Percentiles rank a stretch among this genome's conserved stretches.
These are phyloP conservation scores for Amoebophrya sp. DNA, from an alignment of 169 alveolate species.

Conservation along the genomic window DNA sequence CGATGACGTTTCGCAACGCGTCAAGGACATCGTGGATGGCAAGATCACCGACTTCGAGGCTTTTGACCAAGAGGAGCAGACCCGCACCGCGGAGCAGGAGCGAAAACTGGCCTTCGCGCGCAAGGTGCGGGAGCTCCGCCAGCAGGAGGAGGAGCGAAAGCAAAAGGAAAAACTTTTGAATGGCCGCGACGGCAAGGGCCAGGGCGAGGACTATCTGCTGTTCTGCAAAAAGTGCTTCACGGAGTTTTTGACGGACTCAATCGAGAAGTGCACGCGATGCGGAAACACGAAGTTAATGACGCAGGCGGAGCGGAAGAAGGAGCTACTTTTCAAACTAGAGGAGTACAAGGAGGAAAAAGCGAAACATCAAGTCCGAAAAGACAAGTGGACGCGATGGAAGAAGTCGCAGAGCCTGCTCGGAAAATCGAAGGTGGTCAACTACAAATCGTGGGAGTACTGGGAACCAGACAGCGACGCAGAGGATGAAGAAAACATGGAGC, in stretches of 20 bases:
- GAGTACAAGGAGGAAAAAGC: constrained; percentile 26
- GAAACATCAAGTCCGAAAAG: constrained; percentile 48
- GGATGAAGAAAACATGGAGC: constrained; percentile 39
- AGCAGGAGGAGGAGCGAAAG: neutral
- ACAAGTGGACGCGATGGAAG: constrained; percentile 64
- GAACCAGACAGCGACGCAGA: constrained; percentile 53
- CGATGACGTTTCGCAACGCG: neutral
- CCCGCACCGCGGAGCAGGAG: too few relatives aligned
- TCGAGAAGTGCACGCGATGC: constrained; percentile 53
- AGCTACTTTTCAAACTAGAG: constrained; percentile 15
- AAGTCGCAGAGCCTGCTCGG: constrained; percentile 58
- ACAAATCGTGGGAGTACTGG: constrained; percentile 65
- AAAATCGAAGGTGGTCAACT: constrained; percentile 54
- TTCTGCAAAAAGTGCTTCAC: constrained; percentile 57
- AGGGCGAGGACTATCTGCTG: constrained; percentile 45
- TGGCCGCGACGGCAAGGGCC: constrained; percentile 53
- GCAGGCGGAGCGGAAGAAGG: constrained; percentile 44
- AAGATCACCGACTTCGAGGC: neutral
- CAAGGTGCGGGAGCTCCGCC: neutral
- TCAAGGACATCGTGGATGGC: neutral
- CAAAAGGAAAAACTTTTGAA: neutral
- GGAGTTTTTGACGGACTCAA: constrained; percentile 43
- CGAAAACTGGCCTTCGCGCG: too few relatives aligned
- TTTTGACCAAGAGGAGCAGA: neutral
- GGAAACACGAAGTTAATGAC: constrained; percentile 40